Evolutionary conservation across 2,329 filamentous ascomycete genomes (phyloP).

Genomic region (Pseudodiploospora longispora): DNA sequence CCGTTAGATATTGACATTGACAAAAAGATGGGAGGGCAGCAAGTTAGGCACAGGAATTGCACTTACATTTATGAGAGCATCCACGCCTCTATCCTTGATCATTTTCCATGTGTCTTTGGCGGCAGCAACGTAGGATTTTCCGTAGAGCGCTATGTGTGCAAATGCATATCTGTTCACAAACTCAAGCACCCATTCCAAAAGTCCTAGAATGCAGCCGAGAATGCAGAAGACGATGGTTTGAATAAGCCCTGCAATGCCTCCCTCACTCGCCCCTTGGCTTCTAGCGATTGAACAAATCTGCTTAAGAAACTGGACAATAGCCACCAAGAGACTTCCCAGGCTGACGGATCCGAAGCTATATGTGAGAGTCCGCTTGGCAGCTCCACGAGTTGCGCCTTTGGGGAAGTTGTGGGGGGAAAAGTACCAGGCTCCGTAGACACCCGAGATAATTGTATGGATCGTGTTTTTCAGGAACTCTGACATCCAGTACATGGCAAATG

Average conservation of each 20-base stretch:
- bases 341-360: constrained; percentile 91
- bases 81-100: constrained; percentile 87
- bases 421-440: constrained; percentile 91
- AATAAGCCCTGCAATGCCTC: constrained; percentile 64
- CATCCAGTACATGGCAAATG: constrained; percentile 91
- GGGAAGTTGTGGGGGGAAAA: constrained; percentile 67
- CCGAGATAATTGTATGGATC: constrained; percentile 78
- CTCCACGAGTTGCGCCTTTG: constrained; percentile 71
- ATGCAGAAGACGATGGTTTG: constrained; percentile 62
- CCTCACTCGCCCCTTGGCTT: constrained; percentile 53
- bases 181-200: constrained; percentile 78
- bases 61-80: constrained; percentile 68
- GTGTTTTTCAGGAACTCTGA: constrained; percentile 91
- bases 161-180: constrained; percentile 92
- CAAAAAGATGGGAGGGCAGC: no score
- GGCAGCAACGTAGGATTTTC: constrained; percentile 76
- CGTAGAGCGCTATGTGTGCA: constrained; percentile 87
- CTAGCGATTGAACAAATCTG: constrained; percentile 76
- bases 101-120: constrained; percentile 87
- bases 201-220: constrained; percentile 64
- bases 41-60: fast-evolving
- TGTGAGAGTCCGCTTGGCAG: constrained; percentile 71
- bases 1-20: constrained; percentile 10
- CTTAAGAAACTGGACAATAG: constrained; percentile 76
- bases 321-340: constrained; percentile 76